These are phyloP conservation scores for Schizosaccharomyces lindneri DNA, from an alignment of 805 yeast species.

Conservation along the genomic window DNA sequence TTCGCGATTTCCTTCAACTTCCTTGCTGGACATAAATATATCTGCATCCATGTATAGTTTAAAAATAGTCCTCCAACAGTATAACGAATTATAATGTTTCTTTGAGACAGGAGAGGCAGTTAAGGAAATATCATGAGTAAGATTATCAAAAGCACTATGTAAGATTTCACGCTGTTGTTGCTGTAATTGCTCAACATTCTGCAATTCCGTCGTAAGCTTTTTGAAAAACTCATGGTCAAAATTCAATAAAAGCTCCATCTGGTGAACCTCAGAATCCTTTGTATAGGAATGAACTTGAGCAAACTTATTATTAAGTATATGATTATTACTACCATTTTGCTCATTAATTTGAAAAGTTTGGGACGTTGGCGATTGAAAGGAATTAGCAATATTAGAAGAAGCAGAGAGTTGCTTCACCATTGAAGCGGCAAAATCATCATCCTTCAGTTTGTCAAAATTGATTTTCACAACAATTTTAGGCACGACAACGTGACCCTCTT, in stretches of 20 bases:
- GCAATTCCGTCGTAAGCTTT: constrained; percentile 30
- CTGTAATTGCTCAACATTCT: constrained; percentile 21
- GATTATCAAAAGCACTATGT: constrained; percentile 18
- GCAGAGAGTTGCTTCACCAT: neutral
- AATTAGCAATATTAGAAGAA: neutral
- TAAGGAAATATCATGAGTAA: constrained; percentile 19
- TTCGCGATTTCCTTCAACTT: constrained; percentile 22
- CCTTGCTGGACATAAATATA: constrained; percentile 32
- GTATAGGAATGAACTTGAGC: neutral
- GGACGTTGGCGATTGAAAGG: too few relatives aligned
- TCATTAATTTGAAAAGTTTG: too few relatives aligned
- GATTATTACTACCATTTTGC: too few relatives aligned
- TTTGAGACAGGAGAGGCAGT: constrained; percentile 17
- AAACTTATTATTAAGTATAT: too few relatives aligned
- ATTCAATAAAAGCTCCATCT: constrained; percentile 20
- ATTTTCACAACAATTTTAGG: neutral
- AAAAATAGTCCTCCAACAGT: constrained; percentile 47
- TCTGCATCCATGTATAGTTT: constrained; percentile 39
- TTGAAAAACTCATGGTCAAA: constrained; percentile 38
- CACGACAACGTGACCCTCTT: neutral
- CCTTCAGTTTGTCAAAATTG: neutral
- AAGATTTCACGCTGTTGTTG: constrained; percentile 21
- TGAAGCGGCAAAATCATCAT: neutral
- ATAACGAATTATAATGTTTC: constrained; percentile 26
- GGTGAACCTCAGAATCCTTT: neutral